Percentiles rank a stretch among this genome's conserved stretches.
These are phyloP conservation scores for Claviceps africana DNA, from an alignment of 2,329 filamentous ascomycete genomes.

Conservation along the genomic window DNA sequence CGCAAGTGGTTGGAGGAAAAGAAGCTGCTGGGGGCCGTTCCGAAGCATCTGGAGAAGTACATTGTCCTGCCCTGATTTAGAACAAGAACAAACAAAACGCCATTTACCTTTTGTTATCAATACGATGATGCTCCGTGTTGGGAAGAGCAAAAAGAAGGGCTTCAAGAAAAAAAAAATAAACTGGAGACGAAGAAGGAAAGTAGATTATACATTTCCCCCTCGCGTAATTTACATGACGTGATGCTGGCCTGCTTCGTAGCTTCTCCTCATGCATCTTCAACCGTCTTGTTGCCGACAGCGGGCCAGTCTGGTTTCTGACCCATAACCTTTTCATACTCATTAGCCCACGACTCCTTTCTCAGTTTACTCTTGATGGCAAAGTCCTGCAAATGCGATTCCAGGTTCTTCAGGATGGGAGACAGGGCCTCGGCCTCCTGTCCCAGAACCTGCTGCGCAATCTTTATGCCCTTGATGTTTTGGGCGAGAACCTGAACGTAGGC, in stretches of 20 bases:
- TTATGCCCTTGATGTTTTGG: constrained; percentile 27
- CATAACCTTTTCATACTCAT: constrained; percentile 14
- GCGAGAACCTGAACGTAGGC: constrained; percentile 16
- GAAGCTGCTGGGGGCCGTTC: constrained; percentile 67
- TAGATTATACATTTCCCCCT: constrained; percentile 10
- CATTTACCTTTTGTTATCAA: neutral
- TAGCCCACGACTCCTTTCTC: constrained; percentile 10
- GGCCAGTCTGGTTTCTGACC: constrained; percentile 18
- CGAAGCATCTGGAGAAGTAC: constrained; percentile 78
- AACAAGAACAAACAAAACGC: neutral
- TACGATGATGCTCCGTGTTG: neutral
- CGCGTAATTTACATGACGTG: neutral
- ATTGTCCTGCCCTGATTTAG: constrained; percentile 66
- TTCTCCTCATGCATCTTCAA: neutral
- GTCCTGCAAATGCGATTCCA: constrained; percentile 24
- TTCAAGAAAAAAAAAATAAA: too few species aligned
- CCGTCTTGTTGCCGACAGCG: neutral
- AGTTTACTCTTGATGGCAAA: constrained; percentile 11
- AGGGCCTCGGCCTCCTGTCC: constrained; percentile 18
- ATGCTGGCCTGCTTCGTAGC: neutral
- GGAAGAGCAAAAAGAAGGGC: neutral
- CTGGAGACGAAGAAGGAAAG: constrained; percentile 4
- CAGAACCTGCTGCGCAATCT: constrained; percentile 29
- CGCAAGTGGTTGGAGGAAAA: constrained; percentile 82
- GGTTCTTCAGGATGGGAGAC: constrained; percentile 22